Evolutionary conservation across 805 yeast genomes (phyloP).

Genomic region (Lipomyces lipofer): DNA sequence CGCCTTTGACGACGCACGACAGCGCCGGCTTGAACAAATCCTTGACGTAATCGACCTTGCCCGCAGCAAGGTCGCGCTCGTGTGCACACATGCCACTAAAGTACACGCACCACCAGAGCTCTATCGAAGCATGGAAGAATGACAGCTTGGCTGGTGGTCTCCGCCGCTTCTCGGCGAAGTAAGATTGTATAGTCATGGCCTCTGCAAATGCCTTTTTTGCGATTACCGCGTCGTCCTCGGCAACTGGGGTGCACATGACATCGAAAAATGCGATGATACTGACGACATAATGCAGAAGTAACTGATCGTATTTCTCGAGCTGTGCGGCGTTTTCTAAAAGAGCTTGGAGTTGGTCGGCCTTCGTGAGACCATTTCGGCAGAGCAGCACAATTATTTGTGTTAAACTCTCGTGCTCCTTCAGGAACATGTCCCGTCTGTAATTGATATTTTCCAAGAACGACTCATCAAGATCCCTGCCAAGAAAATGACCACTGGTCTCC

Average conservation of each 20-base stretch:
- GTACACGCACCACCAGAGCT: constrained; percentile 31
- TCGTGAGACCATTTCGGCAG: constrained; percentile 41
- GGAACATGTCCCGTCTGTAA: constrained; percentile 62
- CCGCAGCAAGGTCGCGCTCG: constrained; percentile 23
- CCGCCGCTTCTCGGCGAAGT: constrained; percentile 12
- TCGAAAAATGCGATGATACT: constrained; percentile 18
- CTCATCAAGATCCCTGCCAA: constrained; percentile 48
- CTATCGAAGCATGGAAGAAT: constrained; percentile 27
- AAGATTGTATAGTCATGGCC: constrained; percentile 17
- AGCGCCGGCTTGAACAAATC: constrained; percentile 35
- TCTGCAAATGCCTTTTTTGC: constrained; percentile 13
- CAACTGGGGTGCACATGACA: constrained; percentile 11
- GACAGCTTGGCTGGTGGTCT: constrained; percentile 18
- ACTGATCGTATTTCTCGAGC: constrained; percentile 60
- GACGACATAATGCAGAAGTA: constrained; percentile 66
- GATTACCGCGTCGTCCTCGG: background rate
- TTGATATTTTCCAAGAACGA: constrained; percentile 51
- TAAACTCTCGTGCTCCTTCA: constrained; percentile 67
- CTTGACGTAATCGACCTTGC: constrained; percentile 26
- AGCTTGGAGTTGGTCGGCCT: constrained; percentile 40
- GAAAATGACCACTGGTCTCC: constrained; percentile 53
- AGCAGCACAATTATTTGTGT: constrained; percentile 62
- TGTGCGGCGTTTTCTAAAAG: constrained; percentile 50
- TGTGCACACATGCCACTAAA: constrained; percentile 31
- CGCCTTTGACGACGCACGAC: constrained; percentile 38